phyloP scores from a whole-genome alignment of 177 flowering plant species.

The Vitis hybrid region DNA sequence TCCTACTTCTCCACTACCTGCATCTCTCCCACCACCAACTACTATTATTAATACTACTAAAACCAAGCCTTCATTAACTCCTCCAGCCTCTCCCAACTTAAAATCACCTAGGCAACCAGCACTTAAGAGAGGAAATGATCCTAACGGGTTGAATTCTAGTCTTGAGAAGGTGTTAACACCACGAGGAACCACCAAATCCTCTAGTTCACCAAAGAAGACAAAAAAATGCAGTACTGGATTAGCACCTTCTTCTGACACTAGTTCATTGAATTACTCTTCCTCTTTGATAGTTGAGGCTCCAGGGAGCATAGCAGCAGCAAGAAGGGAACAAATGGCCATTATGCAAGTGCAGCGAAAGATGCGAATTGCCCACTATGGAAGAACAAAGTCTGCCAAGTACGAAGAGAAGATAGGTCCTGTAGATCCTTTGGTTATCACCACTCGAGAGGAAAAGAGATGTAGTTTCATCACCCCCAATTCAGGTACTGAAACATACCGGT shows the following conservation, averaged over 20 bases:
- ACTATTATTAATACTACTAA: conserved; percentile 6
- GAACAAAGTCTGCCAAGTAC: conserved; percentile 55
- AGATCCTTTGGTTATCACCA: conserved; percentile 16
- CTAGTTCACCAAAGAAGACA: conserved; percentile 34
- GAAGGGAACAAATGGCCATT: conserved; percentile 73
- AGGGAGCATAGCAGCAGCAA: conserved; percentile 79
- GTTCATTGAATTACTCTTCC: conserved; percentile 33
- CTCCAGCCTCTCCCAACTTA: conserved; percentile 49
- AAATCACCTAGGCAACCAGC: conserved; percentile 44
- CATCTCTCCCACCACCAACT: neutral
- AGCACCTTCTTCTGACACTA: conserved; percentile 7
- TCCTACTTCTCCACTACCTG: conserved; percentile 15
- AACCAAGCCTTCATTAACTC: conserved; percentile 17
- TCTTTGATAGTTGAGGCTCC: conserved; percentile 60
- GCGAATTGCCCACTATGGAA: conserved; percentile 85
- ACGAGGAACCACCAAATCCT: conserved; percentile 12
- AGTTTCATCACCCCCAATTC: conserved; percentile 81
- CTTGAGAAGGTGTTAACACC: conserved; percentile 39
- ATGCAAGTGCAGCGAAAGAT: conserved; percentile 72
- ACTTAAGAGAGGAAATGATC: conserved; percentile 43
- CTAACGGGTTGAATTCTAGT: conserved; percentile 36
- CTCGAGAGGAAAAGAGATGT: conserved; percentile 65
- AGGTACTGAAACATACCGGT: conserved; percentile 39
- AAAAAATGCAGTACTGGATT: conserved; percentile 30
- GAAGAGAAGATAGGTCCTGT: conserved; percentile 31